Percentiles rank a stretch among this genome's conserved stretches.
Conservation (phyloP, 1,284 basidiomycete species). For the Ustilago nuda region DNA sequence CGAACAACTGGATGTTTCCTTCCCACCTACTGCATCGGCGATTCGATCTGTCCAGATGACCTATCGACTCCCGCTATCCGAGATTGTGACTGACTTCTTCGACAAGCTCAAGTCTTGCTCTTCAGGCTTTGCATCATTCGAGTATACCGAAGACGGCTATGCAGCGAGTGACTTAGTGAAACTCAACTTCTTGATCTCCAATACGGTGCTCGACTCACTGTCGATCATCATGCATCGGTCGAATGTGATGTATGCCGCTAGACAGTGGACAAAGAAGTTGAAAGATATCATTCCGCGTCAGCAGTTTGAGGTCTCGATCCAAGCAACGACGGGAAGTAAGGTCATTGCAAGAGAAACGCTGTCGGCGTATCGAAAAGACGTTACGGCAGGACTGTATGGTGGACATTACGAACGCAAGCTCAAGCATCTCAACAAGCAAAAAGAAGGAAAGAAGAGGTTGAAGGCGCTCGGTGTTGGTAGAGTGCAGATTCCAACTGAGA, state of each 20-base stretch:
- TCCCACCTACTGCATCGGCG: conserved; percentile 37
- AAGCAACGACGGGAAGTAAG: conserved; percentile 79
- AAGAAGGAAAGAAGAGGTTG: conserved; percentile 66
- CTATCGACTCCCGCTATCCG: conserved; percentile 63
- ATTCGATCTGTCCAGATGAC: conserved; percentile 62
- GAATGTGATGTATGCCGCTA: conserved; percentile 55
- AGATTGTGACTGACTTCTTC: conserved; percentile 68
- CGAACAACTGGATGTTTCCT: conserved; percentile 59
- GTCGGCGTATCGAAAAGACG: conserved; percentile 75
- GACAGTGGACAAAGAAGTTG: conserved; percentile 61
- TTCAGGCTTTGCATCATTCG: conserved; percentile 66
- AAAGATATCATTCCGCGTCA: conserved; percentile 78
- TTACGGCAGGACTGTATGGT: conserved; percentile 92
- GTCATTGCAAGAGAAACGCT: conserved; percentile 86
- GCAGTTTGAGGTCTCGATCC: conserved; percentile 82
- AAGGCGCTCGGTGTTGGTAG: conserved; percentile 62
- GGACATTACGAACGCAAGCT: conserved; percentile 72
- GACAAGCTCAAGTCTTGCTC: conserved; percentile 68
- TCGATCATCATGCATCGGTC: conserved; percentile 63
- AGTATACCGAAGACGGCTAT: conserved; percentile 64
- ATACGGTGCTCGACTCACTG: conserved; percentile 64
- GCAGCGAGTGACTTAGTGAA: conserved; percentile 62
- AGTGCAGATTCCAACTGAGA: conserved; percentile 62
- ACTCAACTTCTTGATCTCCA: conserved; percentile 61
- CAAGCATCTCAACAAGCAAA: conserved; percentile 65